These are phyloP conservation scores for Spirogloea muscicola DNA, from an alignment of 139 green algal species.

Conservation along the genomic window DNA sequence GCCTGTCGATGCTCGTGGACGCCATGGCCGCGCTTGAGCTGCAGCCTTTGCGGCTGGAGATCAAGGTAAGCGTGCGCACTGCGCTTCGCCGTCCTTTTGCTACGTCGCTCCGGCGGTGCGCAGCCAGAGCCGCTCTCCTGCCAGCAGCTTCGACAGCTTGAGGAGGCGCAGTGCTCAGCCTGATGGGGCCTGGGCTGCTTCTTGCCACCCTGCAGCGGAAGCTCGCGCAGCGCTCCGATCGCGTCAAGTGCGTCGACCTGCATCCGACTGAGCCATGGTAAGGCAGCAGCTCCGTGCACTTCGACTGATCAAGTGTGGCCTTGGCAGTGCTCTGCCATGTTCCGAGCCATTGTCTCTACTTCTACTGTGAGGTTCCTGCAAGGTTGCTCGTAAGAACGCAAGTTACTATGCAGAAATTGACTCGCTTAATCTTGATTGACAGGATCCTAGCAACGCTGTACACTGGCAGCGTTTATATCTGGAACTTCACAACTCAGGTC, in stretches of 20 bases:
- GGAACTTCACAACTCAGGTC: slow-evolving; percentile 82
- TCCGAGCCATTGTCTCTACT: too few species aligned
- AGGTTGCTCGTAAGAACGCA: slow-evolving; percentile 3
- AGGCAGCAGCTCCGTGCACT: too few species aligned
- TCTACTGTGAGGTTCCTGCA: too few species aligned
- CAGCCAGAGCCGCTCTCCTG: background rate
- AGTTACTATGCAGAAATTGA: background rate
- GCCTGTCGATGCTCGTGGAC: too few species aligned
- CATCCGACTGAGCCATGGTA: slow-evolving; percentile 96
- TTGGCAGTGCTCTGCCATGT: too few species aligned
- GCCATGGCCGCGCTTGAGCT: too few species aligned
- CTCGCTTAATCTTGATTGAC: background rate
- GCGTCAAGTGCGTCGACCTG: slow-evolving; percentile 97
- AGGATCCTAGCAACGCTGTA: slow-evolving; percentile 92
- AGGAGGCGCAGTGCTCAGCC: too few species aligned
- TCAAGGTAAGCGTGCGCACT: slow-evolving; percentile 68
- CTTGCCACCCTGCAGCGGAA: slow-evolving; percentile 64
- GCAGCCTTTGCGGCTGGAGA: slow-evolving; percentile 78
- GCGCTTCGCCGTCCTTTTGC: background rate
- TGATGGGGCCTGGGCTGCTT: background rate
- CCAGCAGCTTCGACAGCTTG: background rate
- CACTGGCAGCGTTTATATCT: slow-evolving; percentile 95
- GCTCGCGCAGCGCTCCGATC: slow-evolving; percentile 91
- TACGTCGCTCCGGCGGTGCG: background rate
- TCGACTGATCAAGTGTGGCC: too few species aligned